Percentiles rank a stretch among this genome's conserved stretches.
These are phyloP conservation scores for Phytophthora cactorum DNA, from an alignment of 352 stramenopile species.

Conservation along the genomic window DNA sequence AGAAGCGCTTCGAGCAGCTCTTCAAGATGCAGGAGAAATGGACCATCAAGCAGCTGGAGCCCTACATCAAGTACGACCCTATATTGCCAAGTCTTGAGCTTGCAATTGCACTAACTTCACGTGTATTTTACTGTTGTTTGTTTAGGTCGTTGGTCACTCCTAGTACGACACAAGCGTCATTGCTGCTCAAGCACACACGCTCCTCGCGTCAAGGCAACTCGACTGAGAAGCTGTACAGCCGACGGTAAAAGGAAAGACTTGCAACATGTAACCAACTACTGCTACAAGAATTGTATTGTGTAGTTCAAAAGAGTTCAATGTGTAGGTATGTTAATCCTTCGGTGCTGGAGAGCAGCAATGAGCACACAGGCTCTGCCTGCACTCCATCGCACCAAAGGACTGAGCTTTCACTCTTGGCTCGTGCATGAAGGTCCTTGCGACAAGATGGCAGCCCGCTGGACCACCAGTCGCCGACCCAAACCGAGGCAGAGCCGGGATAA, in stretches of 20 bases:
- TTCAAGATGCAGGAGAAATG: conserved; percentile 87
- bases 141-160: conserved; percentile 66
- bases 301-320: not conserved
- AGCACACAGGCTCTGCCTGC: conserved; percentile 8
- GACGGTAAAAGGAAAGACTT: conserved; percentile 35
- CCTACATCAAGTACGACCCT: conserved; percentile 75
- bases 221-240: conserved; percentile 77
- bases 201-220: conserved; percentile 80
- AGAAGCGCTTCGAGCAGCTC: conserved; percentile 79
- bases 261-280: not conserved
- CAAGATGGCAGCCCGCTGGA: conserved; percentile 23
- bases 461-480: conserved; percentile 38
- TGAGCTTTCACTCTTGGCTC: conserved; percentile 42
- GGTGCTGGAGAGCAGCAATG: conserved; percentile 16
- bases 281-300: not conserved
- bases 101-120: conserved; percentile 11
- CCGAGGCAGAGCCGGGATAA: conserved; percentile 36
- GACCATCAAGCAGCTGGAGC: conserved; percentile 80
- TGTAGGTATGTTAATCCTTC: conserved; percentile 32
- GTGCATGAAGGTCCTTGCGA: conserved; percentile 38
- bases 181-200: conserved; percentile 84
- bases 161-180: conserved; percentile 71
- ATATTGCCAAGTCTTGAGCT: not conserved
- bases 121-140: not conserved
- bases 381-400: conserved; percentile 18